Evolutionary conservation across 352 stramenopile species (phyloP).

Genomic region (Globisporangium takayamanum): DNA sequence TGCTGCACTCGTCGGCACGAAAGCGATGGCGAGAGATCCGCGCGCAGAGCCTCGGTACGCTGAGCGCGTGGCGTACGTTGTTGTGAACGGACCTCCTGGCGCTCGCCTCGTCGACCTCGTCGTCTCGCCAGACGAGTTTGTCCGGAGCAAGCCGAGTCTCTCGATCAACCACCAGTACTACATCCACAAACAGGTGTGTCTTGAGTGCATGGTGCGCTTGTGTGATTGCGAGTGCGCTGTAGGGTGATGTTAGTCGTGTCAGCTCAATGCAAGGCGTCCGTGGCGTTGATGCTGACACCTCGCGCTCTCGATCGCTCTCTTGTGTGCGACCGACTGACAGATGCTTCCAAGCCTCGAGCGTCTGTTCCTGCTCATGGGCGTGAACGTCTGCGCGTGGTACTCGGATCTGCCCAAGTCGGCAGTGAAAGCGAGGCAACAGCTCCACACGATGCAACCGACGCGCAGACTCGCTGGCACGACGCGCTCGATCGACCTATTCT

Average conservation of each 20-base stretch:
- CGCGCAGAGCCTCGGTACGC: slow-evolving; percentile 74
- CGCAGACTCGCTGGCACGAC: not conserved
- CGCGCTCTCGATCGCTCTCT: not conserved
- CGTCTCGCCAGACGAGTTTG: slow-evolving; percentile 68
- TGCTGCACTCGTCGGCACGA: slow-evolving; percentile 69
- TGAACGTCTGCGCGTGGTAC: slow-evolving; percentile 77
- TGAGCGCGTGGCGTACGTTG: slow-evolving; percentile 88
- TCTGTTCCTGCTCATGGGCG: slow-evolving; percentile 72
- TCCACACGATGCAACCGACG: not conserved
- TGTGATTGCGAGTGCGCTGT: too few relatives aligned
- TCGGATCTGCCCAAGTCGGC: slow-evolving; percentile 42
- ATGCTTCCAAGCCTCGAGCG: slow-evolving; percentile 82
- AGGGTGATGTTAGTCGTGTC: not conserved
- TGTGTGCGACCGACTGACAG: slow-evolving; percentile 15
- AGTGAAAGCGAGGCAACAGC: slow-evolving; percentile 47
- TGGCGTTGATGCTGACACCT: not conserved
- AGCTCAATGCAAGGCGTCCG: not conserved
- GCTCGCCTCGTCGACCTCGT: slow-evolving; percentile 89
- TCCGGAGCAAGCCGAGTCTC: slow-evolving; percentile 31
- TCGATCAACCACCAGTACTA: slow-evolving; percentile 92
- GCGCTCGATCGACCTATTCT: slow-evolving; percentile 77
- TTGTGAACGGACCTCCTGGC: slow-evolving; percentile 83
- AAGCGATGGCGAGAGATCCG: slow-evolving; percentile 74
- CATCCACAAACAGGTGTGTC: slow-evolving; percentile 80
- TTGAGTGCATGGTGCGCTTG: too few relatives aligned